Evolutionary conservation across 2,329 filamentous ascomycete genomes (phyloP), one percentile per base, ranked within the genome.

Genomic region (Zopfia rhizophila): DNA sequence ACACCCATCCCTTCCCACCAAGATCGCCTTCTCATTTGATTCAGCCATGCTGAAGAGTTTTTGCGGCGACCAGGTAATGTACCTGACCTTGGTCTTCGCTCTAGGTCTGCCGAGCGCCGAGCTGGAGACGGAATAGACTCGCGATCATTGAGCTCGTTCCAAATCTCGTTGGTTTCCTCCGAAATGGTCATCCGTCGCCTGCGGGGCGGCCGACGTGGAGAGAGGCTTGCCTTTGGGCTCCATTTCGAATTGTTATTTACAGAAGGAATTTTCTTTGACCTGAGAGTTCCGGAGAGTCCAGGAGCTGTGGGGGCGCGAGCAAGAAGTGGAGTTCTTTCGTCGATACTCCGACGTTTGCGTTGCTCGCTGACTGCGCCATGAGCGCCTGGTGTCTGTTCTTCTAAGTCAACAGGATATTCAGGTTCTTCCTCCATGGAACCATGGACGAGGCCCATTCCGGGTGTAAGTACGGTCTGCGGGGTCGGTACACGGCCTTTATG

Each of bases 401-500:
- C 68, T 5, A 66, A 55, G 30, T 66, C 62, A 11, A 60, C 32
- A 11, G 63, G 62, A 30, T 55, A 58, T 14, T 59, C 52, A 17
- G 58, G 57, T 24, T 65, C 65, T 31, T 88, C 85, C 23, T 86
- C 82, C 36, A 84, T 77, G 1, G 82, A 83, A 39, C 88, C 85
- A 47, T 91, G 88, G 27, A 95, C 81, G 16, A 95, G 82, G 21
- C 90, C 91, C 46, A 97, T 81, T 4, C 91, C 91, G 2, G 92
- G 91, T 1, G 90, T 85, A 14, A 97, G 80, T 1, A 86, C 85
- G 1, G 88, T 90, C 66, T 83, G 72, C n/a, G 77, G 74, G 28
- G 77, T 69, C 17, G 60, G 68, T 5, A 73, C 65, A 64, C 72
- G 51, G 56, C 65, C 65, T 39, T 60, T 68, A 50, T 69, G 60